Base-by-base conservation (phyloP, 2,329 filamentous ascomycete species). In the Nigrospora osmanthi region DNA sequence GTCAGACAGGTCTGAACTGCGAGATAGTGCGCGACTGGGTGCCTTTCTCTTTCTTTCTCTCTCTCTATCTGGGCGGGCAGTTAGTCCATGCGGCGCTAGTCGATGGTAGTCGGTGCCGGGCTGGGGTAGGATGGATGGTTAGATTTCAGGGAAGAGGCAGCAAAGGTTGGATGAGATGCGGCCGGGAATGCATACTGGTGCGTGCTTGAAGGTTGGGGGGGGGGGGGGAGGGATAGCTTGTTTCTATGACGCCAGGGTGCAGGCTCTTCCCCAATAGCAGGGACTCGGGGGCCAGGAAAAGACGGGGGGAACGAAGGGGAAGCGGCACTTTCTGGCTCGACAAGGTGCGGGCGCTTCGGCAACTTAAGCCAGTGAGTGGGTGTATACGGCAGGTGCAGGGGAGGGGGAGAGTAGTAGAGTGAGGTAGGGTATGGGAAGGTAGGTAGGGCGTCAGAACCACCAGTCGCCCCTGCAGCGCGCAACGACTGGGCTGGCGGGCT, bases 121-220 rank as follows among this genome's bases (percentile, higher is more conserved):
- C 12, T 35, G 34, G 34, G 34, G 34, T 35, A 35, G 23, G 23
- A 28, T 28, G 7, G 23, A n/a, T 23, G 7, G 7, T 4, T 28
- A 47, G 46, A 43, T 37, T 49, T 38, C 43, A 48, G 44, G 44
- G 45, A 47, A 46, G 35, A 48, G 43, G 46, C 48, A 48, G 48
- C 49, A 47, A 47, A 51, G 48, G 46, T 30, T 34, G 31, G 41
- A 42, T 44, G 42, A 45, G 47, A 47, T 38, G 47, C 43, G 51
- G 52, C 51, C 50, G 50, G 52, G 50, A 47, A 50, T 50, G 38
- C 46, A 40, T 48, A 47, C 37, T 46, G 48, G 39, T 52, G 50
- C 38, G 50, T 49, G 51, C 42, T 33, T 28, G 47, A 41, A 46
- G 47, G 42, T 49, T 48, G 42, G 47, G 42, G 44, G 42, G 48